Conservation (phyloP, 2,329 filamentous ascomycete species). For the Calonectria pauciramosa region DNA sequence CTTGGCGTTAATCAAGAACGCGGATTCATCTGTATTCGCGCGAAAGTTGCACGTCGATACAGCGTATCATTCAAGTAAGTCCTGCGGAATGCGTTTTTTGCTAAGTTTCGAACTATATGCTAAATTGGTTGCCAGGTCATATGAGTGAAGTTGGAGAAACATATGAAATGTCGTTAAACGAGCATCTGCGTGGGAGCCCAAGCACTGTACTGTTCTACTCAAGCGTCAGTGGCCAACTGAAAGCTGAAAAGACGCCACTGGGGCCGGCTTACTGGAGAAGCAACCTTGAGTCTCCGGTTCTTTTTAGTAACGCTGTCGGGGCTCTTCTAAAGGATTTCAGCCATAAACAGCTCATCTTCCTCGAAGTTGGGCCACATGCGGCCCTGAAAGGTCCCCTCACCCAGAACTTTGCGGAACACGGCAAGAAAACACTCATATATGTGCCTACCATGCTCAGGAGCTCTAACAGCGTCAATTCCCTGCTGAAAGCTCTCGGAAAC, state of each 20-base stretch:
- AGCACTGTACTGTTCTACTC: constrained; percentile 34
- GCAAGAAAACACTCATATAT: not conserved
- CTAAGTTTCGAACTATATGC: no score
- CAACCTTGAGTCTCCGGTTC: constrained; percentile 49
- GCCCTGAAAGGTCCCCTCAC: constrained; percentile 42
- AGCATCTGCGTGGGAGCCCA: not conserved
- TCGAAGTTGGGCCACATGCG: constrained; percentile 46
- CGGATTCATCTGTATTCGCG: not conserved
- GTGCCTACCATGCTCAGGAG: constrained; percentile 8
- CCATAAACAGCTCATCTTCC: constrained; percentile 23
- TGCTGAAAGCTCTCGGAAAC: not conserved
- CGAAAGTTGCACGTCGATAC: not conserved
- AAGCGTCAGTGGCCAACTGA: constrained; percentile 43
- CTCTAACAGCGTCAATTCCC: not conserved
- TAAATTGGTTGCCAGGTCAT: not conserved
- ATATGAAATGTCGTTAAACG: not conserved
- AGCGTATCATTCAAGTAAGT: not conserved
- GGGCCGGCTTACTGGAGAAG: constrained; percentile 45
- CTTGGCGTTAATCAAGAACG: not conserved
- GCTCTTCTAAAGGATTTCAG: constrained; percentile 2
- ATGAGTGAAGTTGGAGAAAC: not conserved
- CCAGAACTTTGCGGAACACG: constrained; percentile 32
- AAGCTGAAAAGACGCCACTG: constrained; percentile 27
- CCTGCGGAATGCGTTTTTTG: no score
- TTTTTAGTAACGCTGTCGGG: constrained; percentile 35